phyloP scores from a whole-genome alignment of 371 early-diverging fungal genomes.

The Dipsacomyces acuminosporus region DNA sequence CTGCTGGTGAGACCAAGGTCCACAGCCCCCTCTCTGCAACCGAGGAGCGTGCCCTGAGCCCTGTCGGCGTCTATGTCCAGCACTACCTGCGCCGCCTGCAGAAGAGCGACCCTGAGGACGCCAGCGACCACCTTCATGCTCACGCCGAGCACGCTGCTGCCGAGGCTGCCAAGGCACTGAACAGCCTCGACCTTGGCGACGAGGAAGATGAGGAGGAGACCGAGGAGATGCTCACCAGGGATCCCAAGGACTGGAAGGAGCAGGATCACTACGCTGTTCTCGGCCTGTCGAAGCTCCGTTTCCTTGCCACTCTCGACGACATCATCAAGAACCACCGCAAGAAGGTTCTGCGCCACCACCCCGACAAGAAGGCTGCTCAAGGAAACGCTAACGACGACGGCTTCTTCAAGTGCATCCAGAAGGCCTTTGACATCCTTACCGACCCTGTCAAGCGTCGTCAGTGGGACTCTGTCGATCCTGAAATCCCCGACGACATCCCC shows the following conservation, averaged over 20 bases:
- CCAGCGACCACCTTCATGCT: slow-evolving; percentile 24
- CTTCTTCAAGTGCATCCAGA: slow-evolving; percentile 98
- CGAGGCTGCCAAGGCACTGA: slow-evolving; percentile 45
- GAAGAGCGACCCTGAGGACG: slow-evolving; percentile 9
- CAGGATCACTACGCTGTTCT: slow-evolving; percentile 88
- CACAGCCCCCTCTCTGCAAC: slow-evolving; percentile 20
- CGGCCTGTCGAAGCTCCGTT: slow-evolving; percentile 75
- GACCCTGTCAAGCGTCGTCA: slow-evolving; percentile 89
- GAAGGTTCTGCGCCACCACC: slow-evolving; percentile 83
- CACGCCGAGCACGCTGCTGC: slow-evolving; percentile 33
- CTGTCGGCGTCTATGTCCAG: slow-evolving; percentile 43
- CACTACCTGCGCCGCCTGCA: slow-evolving; percentile 35
- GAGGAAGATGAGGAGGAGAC: slow-evolving; percentile 69
- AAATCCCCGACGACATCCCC: slow-evolving; percentile 55
- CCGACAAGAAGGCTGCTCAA: slow-evolving; percentile 81
- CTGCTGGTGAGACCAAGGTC: slow-evolving; percentile 19
- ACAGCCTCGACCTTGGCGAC: slow-evolving; percentile 56
- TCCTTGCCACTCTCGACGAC: slow-evolving; percentile 76
- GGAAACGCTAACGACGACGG: slow-evolving; percentile 81
- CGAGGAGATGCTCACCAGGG: slow-evolving; percentile 63
- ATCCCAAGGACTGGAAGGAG: slow-evolving; percentile 81
- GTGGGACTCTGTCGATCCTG: slow-evolving; percentile 93
- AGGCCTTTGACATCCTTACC: slow-evolving; percentile 92
- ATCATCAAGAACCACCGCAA: slow-evolving; percentile 79
- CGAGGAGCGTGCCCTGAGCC: slow-evolving; percentile 27